Percentiles rank a stretch among this genome's conserved stretches.
These are phyloP conservation scores for Dentipellis sp. DNA, from an alignment of 768 basidiomycete species.

Conservation along the genomic window DNA sequence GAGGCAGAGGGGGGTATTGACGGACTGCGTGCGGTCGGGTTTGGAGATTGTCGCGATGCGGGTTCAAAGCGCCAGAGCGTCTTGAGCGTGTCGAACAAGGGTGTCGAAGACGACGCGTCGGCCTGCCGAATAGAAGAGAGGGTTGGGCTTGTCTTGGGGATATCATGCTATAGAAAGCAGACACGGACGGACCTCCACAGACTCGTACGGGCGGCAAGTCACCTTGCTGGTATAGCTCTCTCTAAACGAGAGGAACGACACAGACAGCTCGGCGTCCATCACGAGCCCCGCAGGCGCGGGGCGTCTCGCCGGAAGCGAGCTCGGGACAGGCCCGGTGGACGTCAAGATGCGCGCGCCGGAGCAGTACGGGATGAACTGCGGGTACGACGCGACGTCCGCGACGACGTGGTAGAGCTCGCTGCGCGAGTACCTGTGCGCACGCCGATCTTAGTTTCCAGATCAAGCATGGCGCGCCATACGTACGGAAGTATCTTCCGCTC, in stretches of 20 bases:
- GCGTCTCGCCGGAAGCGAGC: conserved; percentile 18
- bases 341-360: conserved; percentile 56
- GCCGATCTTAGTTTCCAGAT: conserved; percentile 4
- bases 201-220: conserved; percentile 66
- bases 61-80: conserved; percentile 73
- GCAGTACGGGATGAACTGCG: conserved; percentile 86
- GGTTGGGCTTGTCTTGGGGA: conserved; percentile 1
- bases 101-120: conserved; percentile 58
- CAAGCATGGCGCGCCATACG: conserved; percentile 23
- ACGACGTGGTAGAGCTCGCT: conserved; percentile 80
- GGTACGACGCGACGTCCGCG: conserved; percentile 80
- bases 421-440: conserved; percentile 54
- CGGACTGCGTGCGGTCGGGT: conserved; percentile 20
- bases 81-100: conserved; percentile 62
- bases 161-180: neutral
- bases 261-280: conserved; percentile 79
- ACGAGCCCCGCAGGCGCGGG: conserved; percentile 24
- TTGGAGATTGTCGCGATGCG: conserved; percentile 32
- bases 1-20: neutral
- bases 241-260: conserved; percentile 79
- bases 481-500: conserved; percentile 87
- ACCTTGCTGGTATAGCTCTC: conserved; percentile 87
- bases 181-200: conserved; percentile 57
- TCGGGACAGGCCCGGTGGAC: neutral
- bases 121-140: conserved; percentile 37